Evolutionary conservation across 176 grass and related monocot genomes (phyloP).

Genomic region (Cymbopogon citratus): DNA sequence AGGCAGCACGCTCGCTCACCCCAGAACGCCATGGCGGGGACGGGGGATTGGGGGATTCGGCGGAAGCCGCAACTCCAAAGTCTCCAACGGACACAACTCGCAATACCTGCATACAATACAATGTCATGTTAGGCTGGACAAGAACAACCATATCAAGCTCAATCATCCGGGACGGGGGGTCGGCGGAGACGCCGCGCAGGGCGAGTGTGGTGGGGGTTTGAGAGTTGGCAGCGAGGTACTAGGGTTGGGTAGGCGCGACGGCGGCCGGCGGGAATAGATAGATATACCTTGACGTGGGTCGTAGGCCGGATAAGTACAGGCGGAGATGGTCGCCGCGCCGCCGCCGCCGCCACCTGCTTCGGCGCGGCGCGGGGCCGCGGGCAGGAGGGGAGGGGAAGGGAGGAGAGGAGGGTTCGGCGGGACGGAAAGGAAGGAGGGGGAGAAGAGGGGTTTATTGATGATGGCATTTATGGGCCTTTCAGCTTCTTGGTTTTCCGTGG

Average conservation of each 20-base stretch:
- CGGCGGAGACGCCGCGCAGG: background rate
- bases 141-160: background rate
- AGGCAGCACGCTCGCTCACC: constrained; percentile 3
- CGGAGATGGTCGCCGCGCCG: background rate
- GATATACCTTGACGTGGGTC: background rate
- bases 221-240: background rate
- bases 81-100: background rate
- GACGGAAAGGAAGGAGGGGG: background rate
- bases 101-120: background rate
- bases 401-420: background rate
- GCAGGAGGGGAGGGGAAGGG: too few relatives aligned
- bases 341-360: background rate
- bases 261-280: background rate
- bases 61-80: background rate
- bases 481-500: background rate
- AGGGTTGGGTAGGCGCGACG: background rate
- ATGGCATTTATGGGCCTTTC: background rate
- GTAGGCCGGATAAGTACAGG: background rate
- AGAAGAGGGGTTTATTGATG: background rate
- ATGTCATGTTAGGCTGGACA: background rate
- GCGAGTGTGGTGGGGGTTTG: background rate
- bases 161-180: background rate
- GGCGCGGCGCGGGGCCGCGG: too few relatives aligned
- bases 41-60: background rate
- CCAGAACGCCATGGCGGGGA: constrained; percentile 8